Evolutionary conservation across 2,329 filamentous ascomycete genomes (phyloP).

Genomic region (Ilyonectria robusta): DNA sequence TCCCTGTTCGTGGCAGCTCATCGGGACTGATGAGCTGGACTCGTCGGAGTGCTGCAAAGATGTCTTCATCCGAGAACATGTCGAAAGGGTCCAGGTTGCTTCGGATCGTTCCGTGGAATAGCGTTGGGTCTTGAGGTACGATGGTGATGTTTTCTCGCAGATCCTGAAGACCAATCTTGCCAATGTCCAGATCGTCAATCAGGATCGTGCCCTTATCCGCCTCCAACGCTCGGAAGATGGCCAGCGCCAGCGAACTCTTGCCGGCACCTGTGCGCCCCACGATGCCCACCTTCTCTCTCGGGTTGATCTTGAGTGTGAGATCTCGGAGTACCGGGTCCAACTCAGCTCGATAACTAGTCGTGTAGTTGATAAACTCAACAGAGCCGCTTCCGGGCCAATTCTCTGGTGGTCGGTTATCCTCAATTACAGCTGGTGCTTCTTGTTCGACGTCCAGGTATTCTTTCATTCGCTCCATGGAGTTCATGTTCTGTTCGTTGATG

Average conservation of each 20-base stretch:
- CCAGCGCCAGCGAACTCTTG: conserved; percentile 94
- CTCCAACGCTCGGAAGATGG: conserved; percentile 93
- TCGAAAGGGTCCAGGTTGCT: conserved; percentile 95
- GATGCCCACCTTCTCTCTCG: conserved; percentile 94
- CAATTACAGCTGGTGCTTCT: conserved; percentile 84
- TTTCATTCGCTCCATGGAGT: conserved; percentile 96
- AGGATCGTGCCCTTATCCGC: conserved; percentile 91
- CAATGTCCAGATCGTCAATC: conserved; percentile 93
- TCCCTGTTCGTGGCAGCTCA: conserved; percentile 55
- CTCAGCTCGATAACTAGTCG: conserved; percentile 89
- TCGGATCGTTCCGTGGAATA: conserved; percentile 93
- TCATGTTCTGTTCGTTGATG: conserved; percentile 99
- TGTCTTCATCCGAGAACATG: conserved; percentile 89
- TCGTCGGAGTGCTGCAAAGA: conserved; percentile 87
- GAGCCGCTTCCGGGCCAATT: conserved; percentile 90
- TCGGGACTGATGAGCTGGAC: conserved; percentile 86
- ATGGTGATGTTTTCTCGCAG: conserved; percentile 95
- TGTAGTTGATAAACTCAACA: conserved; percentile 91
- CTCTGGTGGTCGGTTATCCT: conserved; percentile 81
- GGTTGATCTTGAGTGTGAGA: conserved; percentile 87
- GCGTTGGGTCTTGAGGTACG: conserved; percentile 95
- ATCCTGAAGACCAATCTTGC: conserved; percentile 91
- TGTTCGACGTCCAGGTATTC: conserved; percentile 98
- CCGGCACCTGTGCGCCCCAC: conserved; percentile 96
- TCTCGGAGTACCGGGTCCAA: conserved; percentile 88